Percentiles rank a stretch among this genome's conserved stretches.
Evolutionary conservation across 2,329 filamentous ascomycete genomes (phyloP).

Genomic region (Penicillium occitanis): DNA sequence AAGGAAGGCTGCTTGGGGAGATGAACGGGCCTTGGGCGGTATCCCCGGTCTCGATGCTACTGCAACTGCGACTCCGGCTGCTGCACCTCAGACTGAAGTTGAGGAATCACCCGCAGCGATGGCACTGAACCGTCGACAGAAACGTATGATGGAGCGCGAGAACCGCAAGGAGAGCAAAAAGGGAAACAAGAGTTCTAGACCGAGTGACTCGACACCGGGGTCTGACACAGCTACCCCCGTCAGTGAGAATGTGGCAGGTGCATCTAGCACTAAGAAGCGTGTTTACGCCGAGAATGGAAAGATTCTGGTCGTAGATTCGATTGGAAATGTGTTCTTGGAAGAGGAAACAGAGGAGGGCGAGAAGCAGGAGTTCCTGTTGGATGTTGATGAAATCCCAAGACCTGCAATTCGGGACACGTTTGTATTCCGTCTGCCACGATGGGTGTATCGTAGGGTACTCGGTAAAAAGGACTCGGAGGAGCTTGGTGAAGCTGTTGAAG

Average conservation of each 20-base stretch:
- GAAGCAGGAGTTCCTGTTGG: constrained; percentile 78
- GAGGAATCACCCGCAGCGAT: constrained; percentile 53
- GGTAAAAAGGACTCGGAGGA: neutral
- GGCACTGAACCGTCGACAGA: constrained; percentile 79
- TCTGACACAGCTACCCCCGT: constrained; percentile 57
- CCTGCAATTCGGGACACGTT: constrained; percentile 82
- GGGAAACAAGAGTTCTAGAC: constrained; percentile 33
- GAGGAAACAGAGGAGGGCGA: constrained; percentile 85
- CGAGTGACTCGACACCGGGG: constrained; percentile 22
- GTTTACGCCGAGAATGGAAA: constrained; percentile 95
- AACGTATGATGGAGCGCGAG: constrained; percentile 84
- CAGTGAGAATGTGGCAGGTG: constrained; percentile 38
- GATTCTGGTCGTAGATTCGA: constrained; percentile 84
- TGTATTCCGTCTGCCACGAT: constrained; percentile 74
- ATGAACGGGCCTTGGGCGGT: constrained; percentile 64
- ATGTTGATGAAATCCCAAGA: constrained; percentile 77
- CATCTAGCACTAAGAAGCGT: constrained; percentile 74
- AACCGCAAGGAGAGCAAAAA: constrained; percentile 63
- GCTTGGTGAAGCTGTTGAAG: constrained; percentile 9
- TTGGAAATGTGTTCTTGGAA: constrained; percentile 93
- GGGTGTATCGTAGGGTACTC: constrained; percentile 56
- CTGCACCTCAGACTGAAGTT: constrained; percentile 45
- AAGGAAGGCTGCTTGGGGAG: constrained; percentile 83
- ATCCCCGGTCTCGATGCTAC: constrained; percentile 65
- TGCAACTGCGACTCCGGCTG: constrained; percentile 25